These are phyloP conservation scores for Fusarium multiceps DNA, from an alignment of 2,329 filamentous ascomycete species.

Conservation along the genomic window DNA sequence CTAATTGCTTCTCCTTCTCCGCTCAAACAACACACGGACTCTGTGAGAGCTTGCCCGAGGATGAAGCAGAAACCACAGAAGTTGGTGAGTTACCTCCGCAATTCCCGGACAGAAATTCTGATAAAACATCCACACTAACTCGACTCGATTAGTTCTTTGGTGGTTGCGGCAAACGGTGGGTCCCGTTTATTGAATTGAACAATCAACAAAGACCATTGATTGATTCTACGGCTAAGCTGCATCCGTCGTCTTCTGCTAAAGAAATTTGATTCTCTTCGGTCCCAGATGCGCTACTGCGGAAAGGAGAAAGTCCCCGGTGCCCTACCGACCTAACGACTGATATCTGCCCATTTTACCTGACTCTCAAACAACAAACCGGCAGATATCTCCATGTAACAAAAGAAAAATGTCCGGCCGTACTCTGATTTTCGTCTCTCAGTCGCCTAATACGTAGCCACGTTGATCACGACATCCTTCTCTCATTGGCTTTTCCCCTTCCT, in stretches of 20 bases:
- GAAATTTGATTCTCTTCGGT: constrained; percentile 8
- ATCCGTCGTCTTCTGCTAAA: constrained; percentile 37
- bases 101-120: neutral
- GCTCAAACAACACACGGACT: neutral
- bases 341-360: neutral
- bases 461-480: constrained; percentile 1
- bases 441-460: neutral
- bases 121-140: constrained; percentile 3
- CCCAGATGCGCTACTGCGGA: constrained; percentile 13
- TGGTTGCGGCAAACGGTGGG: constrained; percentile 29
- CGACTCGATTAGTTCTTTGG: constrained; percentile 18
- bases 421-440: constrained; percentile 1
- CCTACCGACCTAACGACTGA: neutral
- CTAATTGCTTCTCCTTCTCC: neutral
- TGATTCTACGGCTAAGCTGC: constrained; percentile 29
- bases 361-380: neutral
- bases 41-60: neutral
- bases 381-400: neutral
- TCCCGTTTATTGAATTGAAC: neutral
- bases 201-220: neutral
- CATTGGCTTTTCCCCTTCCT: constrained; percentile 14
- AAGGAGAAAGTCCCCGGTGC: constrained; percentile 7
- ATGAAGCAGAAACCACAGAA: neutral
- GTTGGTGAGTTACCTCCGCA: neutral
- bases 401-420: neutral